Evolutionary conservation across 768 basidiomycete species (phyloP), one percentile per base, ranked within the genome.

Genomic region (Pilatotrama ljubarskyi): DNA sequence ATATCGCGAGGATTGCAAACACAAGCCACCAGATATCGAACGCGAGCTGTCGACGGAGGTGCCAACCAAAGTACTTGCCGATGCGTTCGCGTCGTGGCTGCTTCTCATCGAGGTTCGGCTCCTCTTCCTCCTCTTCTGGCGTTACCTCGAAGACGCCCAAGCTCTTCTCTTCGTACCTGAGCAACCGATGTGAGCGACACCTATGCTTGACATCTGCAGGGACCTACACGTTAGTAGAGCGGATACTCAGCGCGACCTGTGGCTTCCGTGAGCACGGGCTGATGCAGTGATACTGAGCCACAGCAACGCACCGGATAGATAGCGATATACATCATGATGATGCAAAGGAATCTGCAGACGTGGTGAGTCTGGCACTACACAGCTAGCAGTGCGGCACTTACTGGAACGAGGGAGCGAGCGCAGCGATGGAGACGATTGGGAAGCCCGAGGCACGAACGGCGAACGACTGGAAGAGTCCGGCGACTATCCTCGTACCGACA

Each of bases 11-110:
- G 2, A 93, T 79, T 1, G 81, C 88, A 72, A 84, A 84, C 0
- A 84, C 86, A 8, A 93, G 79, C 89, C 88, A 91, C 90, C 90
- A 91, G 51, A 91, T 85, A 69, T 91, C 89, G 78, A 79, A 82
- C 61, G 74, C 75, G 57, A 92, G 75, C 68, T 93, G 91, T 40
- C 82, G 75, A 2, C 85, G 78, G 17, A 86, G 64, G 76, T 89
- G 88, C 83, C 84, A 85, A 2, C 78, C 74, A 41, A 77, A 59
- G 60, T 77, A 75, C 43, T 65, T 70, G 48, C 79, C 80, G 22
- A 82, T 73, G 5, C 81, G 75, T 63, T 83, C 80, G 11, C 73
- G 73, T 0, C 75, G 68, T 14, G 70, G 68, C 5, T 76, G 65
- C 35, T 73, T 70, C 9, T 74, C 73, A 2, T 80, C 66, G 5